phyloP scores from a whole-genome alignment of 129 eudicot species.

The Saposhnikovia divaricata region DNA sequence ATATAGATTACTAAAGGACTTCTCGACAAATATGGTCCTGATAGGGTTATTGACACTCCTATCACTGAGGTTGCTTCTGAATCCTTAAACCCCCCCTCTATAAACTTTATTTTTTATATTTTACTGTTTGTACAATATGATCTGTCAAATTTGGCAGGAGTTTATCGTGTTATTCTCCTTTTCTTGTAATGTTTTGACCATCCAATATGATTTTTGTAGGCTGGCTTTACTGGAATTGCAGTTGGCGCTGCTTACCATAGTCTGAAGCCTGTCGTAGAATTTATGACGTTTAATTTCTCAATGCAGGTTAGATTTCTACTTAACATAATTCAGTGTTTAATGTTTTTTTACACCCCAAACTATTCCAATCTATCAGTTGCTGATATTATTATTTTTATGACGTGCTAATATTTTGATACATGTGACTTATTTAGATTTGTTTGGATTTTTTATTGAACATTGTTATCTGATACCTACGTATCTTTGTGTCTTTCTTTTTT shows the following conservation, averaged over 20 bases:
- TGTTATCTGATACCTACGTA: background rate
- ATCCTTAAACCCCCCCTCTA: background rate
- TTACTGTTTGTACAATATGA: background rate
- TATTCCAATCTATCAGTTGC: background rate
- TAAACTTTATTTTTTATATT: background rate
- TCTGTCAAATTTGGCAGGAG: background rate
- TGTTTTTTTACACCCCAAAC: background rate
- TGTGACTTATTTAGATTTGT: background rate
- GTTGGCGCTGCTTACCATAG: constrained; percentile 98
- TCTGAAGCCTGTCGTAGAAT: constrained; percentile 77
- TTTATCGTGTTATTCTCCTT: background rate
- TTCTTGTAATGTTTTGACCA: background rate
- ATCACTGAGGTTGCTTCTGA: constrained; percentile 71
- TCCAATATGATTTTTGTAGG: constrained; percentile 30
- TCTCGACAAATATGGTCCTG: constrained; percentile 87
- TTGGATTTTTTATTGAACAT: background rate
- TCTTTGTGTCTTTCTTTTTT: background rate
- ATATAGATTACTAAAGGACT: constrained; percentile 78
- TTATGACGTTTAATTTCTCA: constrained; percentile 93
- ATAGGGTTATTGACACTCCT: constrained; percentile 89
- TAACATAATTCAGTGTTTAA: background rate
- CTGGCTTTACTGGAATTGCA: constrained; percentile 92
- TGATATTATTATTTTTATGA: background rate
- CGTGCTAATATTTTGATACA: background rate
- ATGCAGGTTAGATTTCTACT: constrained; percentile 62